A percentile compares a stretch with the other conserved stretches of the same genome.
Conservation (phyloP, 345 rosid genomes). For the Kernera saxatilis region DNA sequence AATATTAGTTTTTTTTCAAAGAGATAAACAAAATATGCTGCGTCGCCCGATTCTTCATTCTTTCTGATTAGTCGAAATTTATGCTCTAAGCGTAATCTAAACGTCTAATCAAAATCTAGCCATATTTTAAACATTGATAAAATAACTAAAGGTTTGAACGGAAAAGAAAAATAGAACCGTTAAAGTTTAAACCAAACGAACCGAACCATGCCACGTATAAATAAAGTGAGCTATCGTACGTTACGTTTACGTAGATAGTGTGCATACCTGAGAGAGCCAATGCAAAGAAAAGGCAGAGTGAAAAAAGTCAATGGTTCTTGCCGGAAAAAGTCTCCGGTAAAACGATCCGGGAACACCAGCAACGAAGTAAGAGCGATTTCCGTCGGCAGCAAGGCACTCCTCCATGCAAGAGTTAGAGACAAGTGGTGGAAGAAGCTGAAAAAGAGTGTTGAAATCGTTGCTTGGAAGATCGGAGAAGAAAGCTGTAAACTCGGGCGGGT, state of each 20-base stretch:
- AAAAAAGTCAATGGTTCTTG: constrained; percentile 67
- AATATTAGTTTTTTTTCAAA: no score
- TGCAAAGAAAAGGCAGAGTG: constrained; percentile 94
- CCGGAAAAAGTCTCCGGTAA: constrained; percentile 78
- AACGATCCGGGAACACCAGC: constrained; percentile 94
- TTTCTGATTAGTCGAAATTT: no score
- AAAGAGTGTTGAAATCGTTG: constrained; percentile 94
- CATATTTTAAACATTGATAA: not conserved
- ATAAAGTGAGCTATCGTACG: not conserved
- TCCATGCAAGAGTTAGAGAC: constrained; percentile 70
- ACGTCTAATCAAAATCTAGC: not conserved
- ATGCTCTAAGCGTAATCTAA: not conserved
- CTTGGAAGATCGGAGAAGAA: constrained; percentile 90
- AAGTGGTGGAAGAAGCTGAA: constrained; percentile 76
- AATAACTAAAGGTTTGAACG: not conserved
- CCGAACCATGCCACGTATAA: not conserved
- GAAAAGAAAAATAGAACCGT: not conserved
- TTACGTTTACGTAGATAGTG: not conserved
- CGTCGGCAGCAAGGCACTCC: constrained; percentile 68
- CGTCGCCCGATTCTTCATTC: no score
- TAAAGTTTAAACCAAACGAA: not conserved
- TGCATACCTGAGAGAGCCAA: constrained; percentile 87
- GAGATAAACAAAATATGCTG: no score
- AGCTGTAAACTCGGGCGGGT: constrained; percentile 74
- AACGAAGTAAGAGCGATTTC: constrained; percentile 68